phyloP scores from a whole-genome alignment of 2,329 filamentous ascomycete species.

The Cercospora sp. region DNA sequence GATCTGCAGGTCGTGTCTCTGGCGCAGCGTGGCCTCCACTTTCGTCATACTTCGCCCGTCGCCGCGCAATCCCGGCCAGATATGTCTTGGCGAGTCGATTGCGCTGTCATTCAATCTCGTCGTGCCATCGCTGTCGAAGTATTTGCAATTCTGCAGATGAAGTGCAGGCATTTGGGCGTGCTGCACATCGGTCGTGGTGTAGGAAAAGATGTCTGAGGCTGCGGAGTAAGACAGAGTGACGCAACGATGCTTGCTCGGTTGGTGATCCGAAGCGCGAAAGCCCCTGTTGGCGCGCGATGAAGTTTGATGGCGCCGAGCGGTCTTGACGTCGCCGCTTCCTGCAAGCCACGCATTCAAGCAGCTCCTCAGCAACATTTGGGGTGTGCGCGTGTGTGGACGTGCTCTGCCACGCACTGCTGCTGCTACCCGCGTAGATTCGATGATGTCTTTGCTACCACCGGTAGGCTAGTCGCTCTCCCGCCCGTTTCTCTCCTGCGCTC shows the following conservation, averaged over 20 bases:
- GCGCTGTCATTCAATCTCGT: neutral
- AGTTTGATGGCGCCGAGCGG: neutral
- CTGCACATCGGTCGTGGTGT: neutral
- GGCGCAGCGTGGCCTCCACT: slow-evolving; percentile 9
- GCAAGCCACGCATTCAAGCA: neutral
- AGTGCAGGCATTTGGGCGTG: neutral
- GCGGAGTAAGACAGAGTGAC: neutral
- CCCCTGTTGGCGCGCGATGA: slow-evolving; percentile 5
- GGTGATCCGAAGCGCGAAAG: neutral
- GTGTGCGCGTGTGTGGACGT: slow-evolving; percentile 5
- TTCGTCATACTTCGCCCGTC: neutral
- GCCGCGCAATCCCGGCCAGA: slow-evolving; percentile 10
- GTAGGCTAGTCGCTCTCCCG: neutral
- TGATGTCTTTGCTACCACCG: neutral
- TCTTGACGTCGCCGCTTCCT: slow-evolving; percentile 12
- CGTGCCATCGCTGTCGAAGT: neutral
- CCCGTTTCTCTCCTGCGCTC: neutral
- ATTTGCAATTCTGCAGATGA: neutral
- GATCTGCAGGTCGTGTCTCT: slow-evolving; percentile 1
- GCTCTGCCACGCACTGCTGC: neutral
- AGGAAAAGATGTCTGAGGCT: neutral
- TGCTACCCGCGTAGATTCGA: neutral
- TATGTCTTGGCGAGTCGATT: slow-evolving; percentile 2
- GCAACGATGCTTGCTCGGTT: neutral
- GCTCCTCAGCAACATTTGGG: neutral